These are phyloP conservation scores for Exserohilum turcica DNA, from an alignment of 2,329 filamentous ascomycete species.

Conservation along the genomic window DNA sequence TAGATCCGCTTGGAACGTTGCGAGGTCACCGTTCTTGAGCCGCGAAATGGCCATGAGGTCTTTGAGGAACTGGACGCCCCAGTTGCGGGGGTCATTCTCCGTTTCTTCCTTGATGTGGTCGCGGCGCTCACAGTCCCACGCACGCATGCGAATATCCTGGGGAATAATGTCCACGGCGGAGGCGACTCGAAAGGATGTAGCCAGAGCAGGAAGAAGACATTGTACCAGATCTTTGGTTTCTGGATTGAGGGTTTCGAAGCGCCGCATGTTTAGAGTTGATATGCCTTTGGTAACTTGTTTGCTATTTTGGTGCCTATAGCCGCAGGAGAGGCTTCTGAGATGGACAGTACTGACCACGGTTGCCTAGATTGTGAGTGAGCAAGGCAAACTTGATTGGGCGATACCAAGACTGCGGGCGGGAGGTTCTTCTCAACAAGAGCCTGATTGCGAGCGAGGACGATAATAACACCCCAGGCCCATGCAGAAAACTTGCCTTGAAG, in stretches of 20 bases:
- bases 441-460: neutral
- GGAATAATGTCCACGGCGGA: slow-evolving; percentile 39
- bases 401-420: no score
- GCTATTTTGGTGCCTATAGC: neutral
- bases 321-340: neutral
- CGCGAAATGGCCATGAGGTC: slow-evolving; percentile 40
- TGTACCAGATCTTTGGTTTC: slow-evolving; percentile 41
- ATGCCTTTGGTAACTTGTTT: no score
- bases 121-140: slow-evolving; percentile 43
- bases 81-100: slow-evolving; percentile 44
- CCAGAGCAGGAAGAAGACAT: slow-evolving; percentile 39
- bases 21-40: slow-evolving; percentile 33
- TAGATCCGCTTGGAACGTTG: slow-evolving; percentile 33
- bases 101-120: slow-evolving; percentile 42
- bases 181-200: slow-evolving; percentile 29
- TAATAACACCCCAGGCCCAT: neutral
- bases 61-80: slow-evolving; percentile 47
- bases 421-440: neutral
- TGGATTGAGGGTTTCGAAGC: slow-evolving; percentile 40
- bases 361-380: no score
- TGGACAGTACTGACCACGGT: no score
- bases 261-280: slow-evolving; percentile 30
- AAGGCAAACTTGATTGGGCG: no score
- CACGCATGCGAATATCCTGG: slow-evolving; percentile 45
- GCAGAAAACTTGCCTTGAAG: neutral